Base-by-base conservation (phyloP, 2,329 filamentous ascomycete species). In the Neonectria magnoliae region DNA sequence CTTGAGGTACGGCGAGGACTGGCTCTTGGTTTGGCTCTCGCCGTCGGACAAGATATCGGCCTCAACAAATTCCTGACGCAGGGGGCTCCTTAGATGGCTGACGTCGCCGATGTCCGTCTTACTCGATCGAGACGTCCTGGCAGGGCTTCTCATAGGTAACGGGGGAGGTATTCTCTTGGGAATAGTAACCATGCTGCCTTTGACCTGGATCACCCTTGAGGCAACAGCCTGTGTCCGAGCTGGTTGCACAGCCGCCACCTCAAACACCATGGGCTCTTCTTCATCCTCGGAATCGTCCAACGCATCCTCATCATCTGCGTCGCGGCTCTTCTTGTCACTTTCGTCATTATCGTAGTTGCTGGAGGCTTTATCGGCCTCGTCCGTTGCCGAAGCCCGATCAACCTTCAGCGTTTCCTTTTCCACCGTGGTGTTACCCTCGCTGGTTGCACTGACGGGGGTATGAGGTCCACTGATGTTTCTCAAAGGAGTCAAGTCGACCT, bases 121-220 rank as follows among this genome's bases (percentile, higher is more conserved):
- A 70, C 82, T 83, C 3, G 79, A 81, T 45, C 83, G 79, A 4
- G 86, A 88, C 22, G 79, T 75, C 83, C 93, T 70, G 77, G 90
- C 89, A 1, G 93, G 91, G 75, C 92, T 97, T 52, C 94, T 85
- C 3, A 88, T 85, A 1, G 94, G 94, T 13, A 97, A 85, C 9
- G 92, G 89, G 1, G 94, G 94, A 1, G 93, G 88, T 1, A 90
- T 80, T 38, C 93, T 87, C 80, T 95, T 97, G 13, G 92, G 89
- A 63, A 98, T 97, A 50, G 89, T 94, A 29, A 98, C 93, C 55
- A 98, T 83, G 55, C 91, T 91, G 25, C 93, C 93, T 74, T 92
- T 91, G 42, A 89, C 91, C 31, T 87, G 85, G 61, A 94, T 88
- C 60, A 89, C 85, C 58, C 91, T 88, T 2, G 91, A 88, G 2